A percentile compares a stretch with the other conserved stretches of the same genome.
Evolutionary conservation across 306 rosid genomes (phyloP).

Genomic region (Cucurbita moschata): DNA sequence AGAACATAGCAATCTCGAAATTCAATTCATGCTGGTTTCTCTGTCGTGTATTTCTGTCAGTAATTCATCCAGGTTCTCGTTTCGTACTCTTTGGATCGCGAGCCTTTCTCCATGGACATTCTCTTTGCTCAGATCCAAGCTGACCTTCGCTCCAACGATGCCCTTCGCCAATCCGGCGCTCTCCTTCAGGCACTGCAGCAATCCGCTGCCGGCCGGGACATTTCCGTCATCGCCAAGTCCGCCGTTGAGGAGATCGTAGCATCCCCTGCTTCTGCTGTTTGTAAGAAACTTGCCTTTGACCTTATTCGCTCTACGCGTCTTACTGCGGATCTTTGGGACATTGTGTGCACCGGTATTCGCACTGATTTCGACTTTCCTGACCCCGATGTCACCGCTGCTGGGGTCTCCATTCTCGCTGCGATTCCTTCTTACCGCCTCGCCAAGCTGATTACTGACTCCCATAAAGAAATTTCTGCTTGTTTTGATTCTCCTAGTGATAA

Average conservation of each 20-base stretch:
- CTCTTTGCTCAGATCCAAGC: conserved; percentile 99
- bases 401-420: conserved; percentile 85
- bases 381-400: conserved; percentile 93
- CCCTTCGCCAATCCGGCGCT: conserved; percentile 93
- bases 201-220: conserved; percentile 93
- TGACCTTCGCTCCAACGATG: conserved; percentile 93
- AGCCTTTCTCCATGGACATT: conserved; percentile 47
- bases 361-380: conserved; percentile 84
- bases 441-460: conserved; percentile 58
- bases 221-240: conserved; percentile 71
- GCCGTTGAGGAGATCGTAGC: conserved; percentile 97
- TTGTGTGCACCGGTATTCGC: conserved; percentile 70
- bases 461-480: conserved; percentile 66
- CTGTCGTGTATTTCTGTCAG: neutral
- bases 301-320: conserved; percentile 94
- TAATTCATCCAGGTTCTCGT: neutral
- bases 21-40: neutral
- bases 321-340: conserved; percentile 92
- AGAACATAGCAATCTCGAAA: neutral
- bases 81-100: conserved; percentile 13
- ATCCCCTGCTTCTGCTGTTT: conserved; percentile 87
- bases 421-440: conserved; percentile 72
- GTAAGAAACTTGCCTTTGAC: conserved; percentile 89
- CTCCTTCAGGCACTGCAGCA: conserved; percentile 97
- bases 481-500: conserved; percentile 70